Conservation (phyloP, 495 filamentous ascomycete species). For the Penicillium malachiteum region DNA sequence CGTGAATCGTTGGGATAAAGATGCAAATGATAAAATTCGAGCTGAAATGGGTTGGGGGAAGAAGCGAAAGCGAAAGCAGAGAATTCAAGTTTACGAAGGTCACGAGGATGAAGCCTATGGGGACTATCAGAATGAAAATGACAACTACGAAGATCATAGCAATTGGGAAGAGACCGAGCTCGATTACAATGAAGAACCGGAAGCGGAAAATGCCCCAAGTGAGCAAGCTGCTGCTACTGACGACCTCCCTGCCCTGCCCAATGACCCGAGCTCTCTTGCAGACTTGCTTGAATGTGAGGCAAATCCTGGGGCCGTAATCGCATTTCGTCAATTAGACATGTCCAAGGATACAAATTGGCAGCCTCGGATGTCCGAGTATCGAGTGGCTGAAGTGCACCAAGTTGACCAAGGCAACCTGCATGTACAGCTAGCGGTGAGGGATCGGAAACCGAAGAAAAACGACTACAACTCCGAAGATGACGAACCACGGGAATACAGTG, state of each 20-base stretch:
- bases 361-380: conserved; percentile 65
- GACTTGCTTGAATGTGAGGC: conserved; percentile 53
- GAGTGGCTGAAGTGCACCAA: conserved; percentile 64
- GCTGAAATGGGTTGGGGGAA: conserved; percentile 43
- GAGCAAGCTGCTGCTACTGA: conserved; percentile 23
- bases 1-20: conserved; percentile 79
- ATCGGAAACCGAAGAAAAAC: conserved; percentile 53
- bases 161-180: conserved; percentile 22
- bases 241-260: conserved; percentile 68
- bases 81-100: conserved; percentile 43
- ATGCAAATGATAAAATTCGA: conserved; percentile 55
- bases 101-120: conserved; percentile 29
- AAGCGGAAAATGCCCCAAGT: conserved; percentile 12
- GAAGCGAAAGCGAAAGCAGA: conserved; percentile 58
- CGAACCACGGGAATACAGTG: conserved; percentile 58
- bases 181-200: conserved; percentile 34
- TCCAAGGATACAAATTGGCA: conserved; percentile 76
- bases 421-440: conserved; percentile 67
- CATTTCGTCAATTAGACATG: conserved; percentile 74
- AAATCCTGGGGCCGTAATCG: conserved; percentile 65
- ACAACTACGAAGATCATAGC: conserved; percentile 5
- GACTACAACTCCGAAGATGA: conserved; percentile 47
- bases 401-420: conserved; percentile 50
- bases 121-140: conserved; percentile 25
- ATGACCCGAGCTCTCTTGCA: conserved; percentile 56